Percentiles rank a stretch among this genome's conserved stretches.
phyloP scores from a whole-genome alignment of 108 stramenopile genomes.

The Cylindrotheca fusiformis region DNA sequence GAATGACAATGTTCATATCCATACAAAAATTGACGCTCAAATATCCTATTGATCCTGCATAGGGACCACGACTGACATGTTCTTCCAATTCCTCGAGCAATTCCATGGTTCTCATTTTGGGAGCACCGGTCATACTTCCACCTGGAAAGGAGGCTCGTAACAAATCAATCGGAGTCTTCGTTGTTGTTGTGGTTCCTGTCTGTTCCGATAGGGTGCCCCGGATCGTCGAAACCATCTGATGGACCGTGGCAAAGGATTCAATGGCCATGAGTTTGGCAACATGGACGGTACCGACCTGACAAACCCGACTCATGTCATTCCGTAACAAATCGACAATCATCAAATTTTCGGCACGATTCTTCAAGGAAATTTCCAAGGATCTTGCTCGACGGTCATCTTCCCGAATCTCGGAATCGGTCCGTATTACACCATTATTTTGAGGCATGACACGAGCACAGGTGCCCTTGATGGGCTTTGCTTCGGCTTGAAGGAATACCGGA shows the following conservation, averaged over 20 bases:
- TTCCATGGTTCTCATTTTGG: slow-evolving; percentile 93
- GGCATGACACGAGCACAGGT: slow-evolving; percentile 63
- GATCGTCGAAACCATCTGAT: slow-evolving; percentile 94
- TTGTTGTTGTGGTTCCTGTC: background rate
- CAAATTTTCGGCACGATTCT: slow-evolving; percentile 93
- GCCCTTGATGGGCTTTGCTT: slow-evolving; percentile 98
- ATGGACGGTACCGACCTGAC: slow-evolving; percentile 82
- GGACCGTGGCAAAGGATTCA: slow-evolving; percentile 95
- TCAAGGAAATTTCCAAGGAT: slow-evolving; percentile 55
- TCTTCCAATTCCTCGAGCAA: slow-evolving; percentile 84
- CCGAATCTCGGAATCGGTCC: slow-evolving; percentile 28
- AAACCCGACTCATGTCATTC: slow-evolving; percentile 92
- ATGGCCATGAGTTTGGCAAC: slow-evolving; percentile 93
- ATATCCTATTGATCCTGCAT: slow-evolving; percentile 92
- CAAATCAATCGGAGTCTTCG: slow-evolving; percentile 66
- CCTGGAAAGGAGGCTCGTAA: slow-evolving; percentile 93
- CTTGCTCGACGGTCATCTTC: slow-evolving; percentile 52
- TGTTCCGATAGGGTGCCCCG: slow-evolving; percentile 54
- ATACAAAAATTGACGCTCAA: slow-evolving; percentile 78
- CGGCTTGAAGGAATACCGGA: slow-evolving; percentile 47
- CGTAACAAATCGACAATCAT: slow-evolving; percentile 98
- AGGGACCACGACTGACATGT: slow-evolving; percentile 78
- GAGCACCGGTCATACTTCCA: slow-evolving; percentile 99
- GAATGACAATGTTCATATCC: slow-evolving; percentile 95
- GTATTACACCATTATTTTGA: slow-evolving; percentile 32